Evolutionary conservation across 2,329 filamentous ascomycete genomes (phyloP).

Genomic region (Botrytis pseudocinerea): DNA sequence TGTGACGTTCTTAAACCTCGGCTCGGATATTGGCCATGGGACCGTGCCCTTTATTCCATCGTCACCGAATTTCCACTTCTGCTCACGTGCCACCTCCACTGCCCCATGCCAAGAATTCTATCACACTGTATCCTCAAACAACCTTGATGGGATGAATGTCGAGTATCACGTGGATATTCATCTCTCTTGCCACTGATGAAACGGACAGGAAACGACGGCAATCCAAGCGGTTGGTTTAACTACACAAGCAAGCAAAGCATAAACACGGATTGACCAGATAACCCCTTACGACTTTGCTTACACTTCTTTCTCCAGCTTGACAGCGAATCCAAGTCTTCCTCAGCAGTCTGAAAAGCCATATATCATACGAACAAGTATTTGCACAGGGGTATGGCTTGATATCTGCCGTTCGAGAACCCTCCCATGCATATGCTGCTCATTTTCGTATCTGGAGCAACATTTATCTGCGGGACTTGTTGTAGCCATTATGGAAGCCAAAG

Average conservation of each 20-base stretch:
- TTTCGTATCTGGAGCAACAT: not conserved
- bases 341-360: conserved; percentile 3
- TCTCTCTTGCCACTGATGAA: not conserved
- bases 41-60: not conserved
- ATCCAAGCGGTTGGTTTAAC: not conserved
- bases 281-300: not conserved
- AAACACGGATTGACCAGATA: not conserved
- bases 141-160: not conserved
- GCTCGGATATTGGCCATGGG: conserved; percentile 16
- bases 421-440: not conserved
- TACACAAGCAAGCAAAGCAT: not conserved
- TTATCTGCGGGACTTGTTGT: not conserved
- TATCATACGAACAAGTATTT: not conserved
- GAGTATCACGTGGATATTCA: conserved; percentile 6
- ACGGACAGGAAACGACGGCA: not conserved
- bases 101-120: conserved; percentile 13
- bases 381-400: conserved; percentile 7
- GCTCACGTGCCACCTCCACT: not conserved
- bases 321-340: not conserved
- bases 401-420: not conserved
- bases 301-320: not conserved
- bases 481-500: conserved; percentile 49
- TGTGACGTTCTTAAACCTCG: conserved; percentile 19
- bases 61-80: not conserved
- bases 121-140: not conserved